These are phyloP conservation scores for Eucalyptus marginata DNA, from an alignment of 345 rosid species.

Conservation along the genomic window DNA sequence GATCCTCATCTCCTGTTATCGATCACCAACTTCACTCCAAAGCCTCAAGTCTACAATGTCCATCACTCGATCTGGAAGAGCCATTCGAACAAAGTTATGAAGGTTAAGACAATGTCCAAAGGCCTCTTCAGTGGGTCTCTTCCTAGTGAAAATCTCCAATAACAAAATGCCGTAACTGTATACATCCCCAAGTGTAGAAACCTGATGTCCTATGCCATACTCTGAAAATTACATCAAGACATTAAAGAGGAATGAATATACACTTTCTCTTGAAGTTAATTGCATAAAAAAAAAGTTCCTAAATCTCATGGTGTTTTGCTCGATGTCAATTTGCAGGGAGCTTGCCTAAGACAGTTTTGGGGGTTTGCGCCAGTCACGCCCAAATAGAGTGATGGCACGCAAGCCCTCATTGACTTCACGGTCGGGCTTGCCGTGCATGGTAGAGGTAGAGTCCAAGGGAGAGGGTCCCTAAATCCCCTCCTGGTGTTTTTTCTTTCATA, in stretches of 20 bases:
- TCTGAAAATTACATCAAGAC: not conserved
- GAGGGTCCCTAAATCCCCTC: not conserved
- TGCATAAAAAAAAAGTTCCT: too few relatives aligned
- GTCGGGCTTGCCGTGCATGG: not conserved
- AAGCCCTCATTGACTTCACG: not conserved
- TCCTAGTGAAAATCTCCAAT: not conserved
- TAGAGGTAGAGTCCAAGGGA: not conserved
- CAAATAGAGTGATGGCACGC: not conserved
- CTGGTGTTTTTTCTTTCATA: not conserved
- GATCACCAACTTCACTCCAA: not conserved
- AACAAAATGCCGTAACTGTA: not conserved
- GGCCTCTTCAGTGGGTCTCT: not conserved
- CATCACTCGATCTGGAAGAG: not conserved
- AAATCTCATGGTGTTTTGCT: not conserved
- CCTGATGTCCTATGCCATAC: not conserved
- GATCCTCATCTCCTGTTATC: not conserved
- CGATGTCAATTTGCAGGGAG: not conserved
- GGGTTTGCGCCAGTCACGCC: not conserved
- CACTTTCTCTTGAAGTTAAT: not conserved
- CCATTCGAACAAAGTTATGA: not conserved
- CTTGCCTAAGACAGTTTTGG: not conserved
- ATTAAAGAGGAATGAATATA: not conserved
- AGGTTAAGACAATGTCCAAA: not conserved
- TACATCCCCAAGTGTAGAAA: not conserved
- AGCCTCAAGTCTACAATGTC: not conserved